Conservation (phyloP, 371 early-diverging fungal species). For the Chytridium lagenaria region DNA sequence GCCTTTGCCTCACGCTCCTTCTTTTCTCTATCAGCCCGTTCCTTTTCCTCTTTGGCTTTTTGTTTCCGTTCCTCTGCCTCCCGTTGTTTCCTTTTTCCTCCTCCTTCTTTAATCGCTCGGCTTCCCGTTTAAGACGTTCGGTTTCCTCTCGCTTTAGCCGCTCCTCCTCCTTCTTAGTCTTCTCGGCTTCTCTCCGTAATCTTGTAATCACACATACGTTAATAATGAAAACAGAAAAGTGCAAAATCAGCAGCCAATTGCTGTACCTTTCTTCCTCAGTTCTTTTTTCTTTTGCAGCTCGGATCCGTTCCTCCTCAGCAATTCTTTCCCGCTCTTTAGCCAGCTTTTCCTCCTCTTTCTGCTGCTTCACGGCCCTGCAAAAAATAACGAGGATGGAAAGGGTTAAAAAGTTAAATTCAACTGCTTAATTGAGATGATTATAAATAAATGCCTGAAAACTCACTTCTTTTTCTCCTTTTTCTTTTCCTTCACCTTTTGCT, state of each 20-base stretch:
- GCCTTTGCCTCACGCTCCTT: constrained; percentile 51
- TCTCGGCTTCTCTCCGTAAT: constrained; percentile 42
- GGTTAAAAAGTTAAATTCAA: constrained; percentile 17
- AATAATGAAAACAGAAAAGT: not conserved
- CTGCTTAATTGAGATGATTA: not conserved
- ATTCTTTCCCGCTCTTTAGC: constrained; percentile 62
- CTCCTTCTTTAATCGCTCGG: constrained; percentile 61
- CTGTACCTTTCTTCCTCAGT: constrained; percentile 42
- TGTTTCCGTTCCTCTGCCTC: constrained; percentile 65
- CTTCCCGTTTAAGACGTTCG: constrained; percentile 60
- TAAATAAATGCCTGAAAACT: constrained; percentile 54
- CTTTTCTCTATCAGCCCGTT: constrained; percentile 44
- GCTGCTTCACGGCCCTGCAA: constrained; percentile 40
- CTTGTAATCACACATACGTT: constrained; percentile 12
- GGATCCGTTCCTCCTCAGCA: constrained; percentile 59
- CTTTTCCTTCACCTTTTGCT: constrained; percentile 62
- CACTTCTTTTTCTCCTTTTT: constrained; percentile 72
- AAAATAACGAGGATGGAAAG: constrained; percentile 15
- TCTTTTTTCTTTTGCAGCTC: constrained; percentile 56
- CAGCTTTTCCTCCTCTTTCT: constrained; percentile 65
- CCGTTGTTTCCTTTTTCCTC: constrained; percentile 63
- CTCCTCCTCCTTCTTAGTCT: constrained; percentile 58
- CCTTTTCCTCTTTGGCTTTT: constrained; percentile 53
- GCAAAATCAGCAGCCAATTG: not conserved
- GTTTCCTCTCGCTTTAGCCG: constrained; percentile 64